phyloP scores from a whole-genome alignment of 2,329 filamentous ascomycete genomes.

The Pseudogymnoascus sp. region DNA sequence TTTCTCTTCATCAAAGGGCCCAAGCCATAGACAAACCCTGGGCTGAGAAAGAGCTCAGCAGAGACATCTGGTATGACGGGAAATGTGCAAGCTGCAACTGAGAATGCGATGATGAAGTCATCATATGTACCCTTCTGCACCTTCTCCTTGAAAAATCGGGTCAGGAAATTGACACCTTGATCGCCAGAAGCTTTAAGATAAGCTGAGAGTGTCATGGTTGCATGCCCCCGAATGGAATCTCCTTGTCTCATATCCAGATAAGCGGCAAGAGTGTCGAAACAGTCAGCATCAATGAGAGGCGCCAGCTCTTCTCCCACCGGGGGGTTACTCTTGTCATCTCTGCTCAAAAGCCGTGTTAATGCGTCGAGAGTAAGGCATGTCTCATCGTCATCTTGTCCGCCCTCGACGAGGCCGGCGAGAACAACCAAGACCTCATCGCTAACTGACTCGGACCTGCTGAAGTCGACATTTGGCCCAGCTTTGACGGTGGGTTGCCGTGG shows the following conservation, averaged over 20 bases:
- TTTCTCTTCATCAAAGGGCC: slow-evolving; percentile 70
- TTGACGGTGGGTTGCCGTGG: neutral
- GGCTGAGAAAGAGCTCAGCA: slow-evolving; percentile 73
- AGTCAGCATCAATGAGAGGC: slow-evolving; percentile 62
- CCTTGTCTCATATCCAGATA: slow-evolving; percentile 80
- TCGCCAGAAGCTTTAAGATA: slow-evolving; percentile 73
- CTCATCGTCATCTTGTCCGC: slow-evolving; percentile 73
- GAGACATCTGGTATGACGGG: slow-evolving; percentile 73
- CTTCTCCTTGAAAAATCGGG: slow-evolving; percentile 65
- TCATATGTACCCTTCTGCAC: slow-evolving; percentile 72
- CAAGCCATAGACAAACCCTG: slow-evolving; percentile 75
- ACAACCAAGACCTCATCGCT: slow-evolving; percentile 43
- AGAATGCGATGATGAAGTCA: slow-evolving; percentile 86
- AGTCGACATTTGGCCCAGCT: slow-evolving; percentile 18
- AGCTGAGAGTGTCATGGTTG: slow-evolving; percentile 73
- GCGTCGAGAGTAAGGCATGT: slow-evolving; percentile 52
- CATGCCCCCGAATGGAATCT: slow-evolving; percentile 67
- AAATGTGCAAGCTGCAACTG: slow-evolving; percentile 81
- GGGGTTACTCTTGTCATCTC: slow-evolving; percentile 36
- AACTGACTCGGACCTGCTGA: slow-evolving; percentile 46
- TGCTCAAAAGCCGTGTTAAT: slow-evolving; percentile 52
- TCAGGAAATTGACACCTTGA: slow-evolving; percentile 61
- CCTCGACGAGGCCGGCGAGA: slow-evolving; percentile 84
- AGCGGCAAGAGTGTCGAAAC: slow-evolving; percentile 76
- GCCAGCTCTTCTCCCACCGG: slow-evolving; percentile 42